Base-by-base conservation (phyloP, 2,329 filamentous ascomycete genomes). In the Alternaria conjuncta region DNA sequence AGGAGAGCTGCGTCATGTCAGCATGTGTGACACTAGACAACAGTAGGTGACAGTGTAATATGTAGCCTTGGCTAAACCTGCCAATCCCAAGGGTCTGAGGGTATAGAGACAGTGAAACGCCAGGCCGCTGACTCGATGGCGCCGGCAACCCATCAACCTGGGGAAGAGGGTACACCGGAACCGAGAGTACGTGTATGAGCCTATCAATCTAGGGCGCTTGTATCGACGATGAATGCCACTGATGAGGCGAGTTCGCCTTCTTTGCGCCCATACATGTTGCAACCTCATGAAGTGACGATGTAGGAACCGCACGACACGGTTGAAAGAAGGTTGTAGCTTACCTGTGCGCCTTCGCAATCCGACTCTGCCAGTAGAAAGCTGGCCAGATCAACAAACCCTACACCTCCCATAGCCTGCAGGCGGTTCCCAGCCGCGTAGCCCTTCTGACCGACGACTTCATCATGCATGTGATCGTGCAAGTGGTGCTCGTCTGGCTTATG, bases 381-480 rank as follows among this genome's bases (percentile, higher is more conserved):
- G 28, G 89, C 89, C 47, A 94, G 83, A 75, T 97, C 94, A 56
- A 98, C 90, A 68, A 97, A 90, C 0, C 93, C 93, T 26, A 90
- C 85, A 1, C 89, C 87, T 8, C 84, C 61, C 36, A 86, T 86
- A 2, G 93, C 91, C 18, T 86, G 82, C 59, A 97, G 90, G 66
- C 85, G 87, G 70, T 90, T 94, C 47, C 89, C 90, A 28, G 94
- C 92, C n/a, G 93, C 92, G 75, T 97, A 97, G 1, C 92, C 94
- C 73, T 93, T 78, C 53, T 69, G 69, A 5, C 63, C 71, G 4
- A 71, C 56, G 1, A 66, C 68, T 4, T 72, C 69, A 11, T 74
- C 70, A 30, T 83, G 77, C n/a, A 76, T 72, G 11, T 84, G 80
- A 25, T 84, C 79, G 65, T 88, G 84, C 62, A 88, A 82, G 61